phyloP scores from a whole-genome alignment of 805 yeast species.

The Teunomyces gatunensis region DNA sequence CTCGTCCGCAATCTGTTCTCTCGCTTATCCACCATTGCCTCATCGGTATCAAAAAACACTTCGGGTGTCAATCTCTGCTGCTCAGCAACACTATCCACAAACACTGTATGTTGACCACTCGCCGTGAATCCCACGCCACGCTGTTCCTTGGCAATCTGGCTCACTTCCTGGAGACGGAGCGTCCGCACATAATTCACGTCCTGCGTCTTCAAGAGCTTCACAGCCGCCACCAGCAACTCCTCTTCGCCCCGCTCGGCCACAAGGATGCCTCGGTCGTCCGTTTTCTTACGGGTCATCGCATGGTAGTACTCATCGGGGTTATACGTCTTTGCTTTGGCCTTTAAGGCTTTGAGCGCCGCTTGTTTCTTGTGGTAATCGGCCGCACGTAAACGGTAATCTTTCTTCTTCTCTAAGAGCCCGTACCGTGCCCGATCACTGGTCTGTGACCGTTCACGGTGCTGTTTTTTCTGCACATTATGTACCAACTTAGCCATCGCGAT shows the following conservation, averaged over 20 bases:
- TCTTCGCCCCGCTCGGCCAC: slow-evolving; percentile 64
- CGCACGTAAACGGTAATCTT: slow-evolving; percentile 49
- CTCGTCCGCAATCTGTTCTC: slow-evolving; percentile 68
- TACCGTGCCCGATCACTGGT: slow-evolving; percentile 66
- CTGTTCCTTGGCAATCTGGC: slow-evolving; percentile 58
- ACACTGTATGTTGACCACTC: slow-evolving; percentile 79
- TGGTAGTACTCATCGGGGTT: slow-evolving; percentile 97
- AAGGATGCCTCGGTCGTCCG: slow-evolving; percentile 69
- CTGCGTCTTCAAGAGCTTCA: slow-evolving; percentile 82
- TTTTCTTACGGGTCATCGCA: slow-evolving; percentile 73
- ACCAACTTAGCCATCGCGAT: slow-evolving; percentile 68
- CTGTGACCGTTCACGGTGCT: slow-evolving; percentile 93
- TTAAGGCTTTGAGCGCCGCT: slow-evolving; percentile 65
- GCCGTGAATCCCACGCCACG: slow-evolving; percentile 49
- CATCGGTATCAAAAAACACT: slow-evolving; percentile 67
- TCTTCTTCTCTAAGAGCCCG: slow-evolving; percentile 90
- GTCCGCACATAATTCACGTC: slow-evolving; percentile 85
- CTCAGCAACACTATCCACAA: slow-evolving; percentile 64
- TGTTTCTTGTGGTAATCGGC: slow-evolving; percentile 57
- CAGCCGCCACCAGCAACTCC: slow-evolving; percentile 66
- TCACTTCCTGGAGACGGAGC: slow-evolving; percentile 64
- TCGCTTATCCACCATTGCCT: slow-evolving; percentile 54
- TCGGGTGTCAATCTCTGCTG: slow-evolving; percentile 62
- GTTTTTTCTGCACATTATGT: slow-evolving; percentile 92
- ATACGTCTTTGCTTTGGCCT: slow-evolving; percentile 65